These are phyloP conservation scores for Amaranthus hypochondriacus DNA, from an alignment of 148 eudicot species.

Conservation along the genomic window DNA sequence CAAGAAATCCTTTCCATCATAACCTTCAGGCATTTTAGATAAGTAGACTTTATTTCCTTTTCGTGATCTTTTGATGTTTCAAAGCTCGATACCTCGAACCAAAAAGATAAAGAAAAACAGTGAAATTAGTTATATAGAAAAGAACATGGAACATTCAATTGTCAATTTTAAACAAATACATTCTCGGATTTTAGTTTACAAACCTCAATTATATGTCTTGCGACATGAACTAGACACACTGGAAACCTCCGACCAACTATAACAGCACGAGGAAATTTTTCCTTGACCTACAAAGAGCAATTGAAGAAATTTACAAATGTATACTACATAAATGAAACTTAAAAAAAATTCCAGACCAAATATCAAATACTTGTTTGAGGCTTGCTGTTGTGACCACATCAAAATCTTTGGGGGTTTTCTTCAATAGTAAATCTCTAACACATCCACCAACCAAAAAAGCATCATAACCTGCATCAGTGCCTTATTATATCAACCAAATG, in stretches of 20 bases:
- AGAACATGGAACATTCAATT: background rate
- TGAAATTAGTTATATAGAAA: background rate
- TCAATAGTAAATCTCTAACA: constrained; percentile 82
- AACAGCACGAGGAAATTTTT: constrained; percentile 44
- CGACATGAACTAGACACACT: constrained; percentile 61
- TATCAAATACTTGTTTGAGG: constrained; percentile 50
- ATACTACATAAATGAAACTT: constrained; percentile 3
- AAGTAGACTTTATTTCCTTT: constrained; percentile 22
- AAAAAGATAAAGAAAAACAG: background rate
- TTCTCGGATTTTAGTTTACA: constrained; percentile 20
- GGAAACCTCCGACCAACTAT: constrained; percentile 85
- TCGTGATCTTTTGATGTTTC: constrained; percentile 41
- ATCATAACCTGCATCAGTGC: constrained; percentile 53
- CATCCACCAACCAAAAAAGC: constrained; percentile 97
- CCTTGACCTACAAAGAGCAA: constrained; percentile 44
- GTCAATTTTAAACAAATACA: background rate
- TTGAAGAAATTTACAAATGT: background rate
- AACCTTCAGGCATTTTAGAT: constrained; percentile 40
- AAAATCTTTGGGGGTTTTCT: constrained; percentile 80
- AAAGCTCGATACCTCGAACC: constrained; percentile 83
- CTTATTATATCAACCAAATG: too few relatives aligned
- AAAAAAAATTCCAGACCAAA: background rate
- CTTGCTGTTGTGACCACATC: constrained; percentile 85
- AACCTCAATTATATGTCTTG: constrained; percentile 70
- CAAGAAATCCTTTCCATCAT: constrained; percentile 44